Conservation (phyloP, 2,329 filamentous ascomycete species). For the Orbilia javanica region DNA sequence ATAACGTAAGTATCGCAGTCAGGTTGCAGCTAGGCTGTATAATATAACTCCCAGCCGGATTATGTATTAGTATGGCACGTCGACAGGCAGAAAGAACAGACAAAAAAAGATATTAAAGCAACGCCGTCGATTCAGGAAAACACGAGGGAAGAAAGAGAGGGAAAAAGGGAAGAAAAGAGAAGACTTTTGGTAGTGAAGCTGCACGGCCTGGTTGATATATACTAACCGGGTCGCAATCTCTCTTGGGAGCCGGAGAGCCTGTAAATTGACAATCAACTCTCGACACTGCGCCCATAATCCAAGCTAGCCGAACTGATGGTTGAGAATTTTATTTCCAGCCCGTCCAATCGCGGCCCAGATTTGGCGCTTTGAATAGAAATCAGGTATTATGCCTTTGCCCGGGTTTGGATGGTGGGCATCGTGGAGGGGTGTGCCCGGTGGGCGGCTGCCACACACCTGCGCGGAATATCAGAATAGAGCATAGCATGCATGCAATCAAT, state of each 20-base stretch:
- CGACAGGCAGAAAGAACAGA: constrained; percentile 39
- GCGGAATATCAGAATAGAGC: neutral
- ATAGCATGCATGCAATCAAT: neutral
- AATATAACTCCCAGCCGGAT: constrained; percentile 50
- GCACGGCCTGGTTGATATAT: constrained; percentile 55
- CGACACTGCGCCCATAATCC: constrained; percentile 35
- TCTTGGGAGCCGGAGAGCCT: constrained; percentile 43
- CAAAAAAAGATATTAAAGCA: constrained; percentile 54
- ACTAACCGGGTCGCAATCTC: constrained; percentile 50
- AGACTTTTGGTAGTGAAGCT: constrained; percentile 40
- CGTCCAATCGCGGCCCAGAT: constrained; percentile 51
- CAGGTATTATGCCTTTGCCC: constrained; percentile 53
- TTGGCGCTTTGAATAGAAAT: constrained; percentile 53
- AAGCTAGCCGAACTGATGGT: constrained; percentile 46
- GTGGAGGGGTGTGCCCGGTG: constrained; percentile 42
- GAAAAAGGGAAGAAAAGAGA: constrained; percentile 21
- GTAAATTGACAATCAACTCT: constrained; percentile 30
- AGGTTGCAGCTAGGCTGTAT: neutral
- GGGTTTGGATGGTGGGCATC: constrained; percentile 49
- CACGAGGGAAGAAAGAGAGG: constrained; percentile 28
- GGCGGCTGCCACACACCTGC: constrained; percentile 55
- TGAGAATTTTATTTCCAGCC: constrained; percentile 58
- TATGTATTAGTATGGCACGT: constrained; percentile 39
- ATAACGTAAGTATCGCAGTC: constrained; percentile 9
- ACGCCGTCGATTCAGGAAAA: constrained; percentile 51